Evolutionary conservation across 2,329 filamentous ascomycete genomes (phyloP), one percentile per base, ranked within the genome.

Genomic region (Pleurostoma richardsiae): DNA sequence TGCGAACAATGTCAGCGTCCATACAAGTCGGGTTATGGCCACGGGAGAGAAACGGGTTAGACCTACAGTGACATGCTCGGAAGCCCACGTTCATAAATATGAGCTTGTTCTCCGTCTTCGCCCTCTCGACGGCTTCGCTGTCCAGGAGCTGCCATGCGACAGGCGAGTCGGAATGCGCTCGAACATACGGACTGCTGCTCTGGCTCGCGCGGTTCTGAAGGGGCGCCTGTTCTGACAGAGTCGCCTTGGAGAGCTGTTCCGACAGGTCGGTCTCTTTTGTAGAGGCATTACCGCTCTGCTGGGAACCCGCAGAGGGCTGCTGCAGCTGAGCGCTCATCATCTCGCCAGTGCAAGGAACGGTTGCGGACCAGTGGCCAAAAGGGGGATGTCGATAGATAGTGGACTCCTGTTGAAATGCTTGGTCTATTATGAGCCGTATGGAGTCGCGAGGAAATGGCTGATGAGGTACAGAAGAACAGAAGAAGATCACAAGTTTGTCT

Each of bases 31-130:
- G 41, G 10, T 40, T 6, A 33, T 10, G 44, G 30, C 10, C 10
- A 26, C 27, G 43, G 39, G 28, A 19, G 7, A 49, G 29, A 33
- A 38, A 19, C 2, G 19, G 40, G 36, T 39, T 66, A 44, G 31
- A 73, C 86, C 62, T 70, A 94, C 94, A 95, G 71, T 97, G 92
- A 64, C 94, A 97, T 39, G 94, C 90, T 26, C 87, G 87, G 72
- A 96, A 99, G 42, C 94, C 94, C 59, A 97, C 91, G 63, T 92
- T 95, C 51, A 97, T 74, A 62, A 96, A 97, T 49, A 99, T 84
- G 49, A 96, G 76, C 59, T 90, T 88, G 66, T 97, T 95, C 56
- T 91, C 82, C 56, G 76, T 80, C 64, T 82, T 86, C 11, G 94
- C 92, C 42, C 90, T 75, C 52, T 80, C 79, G 45, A 96, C 74